Base-by-base conservation (phyloP, 1,139 yeast genomes). In the Arxiozyma bovina region DNA sequence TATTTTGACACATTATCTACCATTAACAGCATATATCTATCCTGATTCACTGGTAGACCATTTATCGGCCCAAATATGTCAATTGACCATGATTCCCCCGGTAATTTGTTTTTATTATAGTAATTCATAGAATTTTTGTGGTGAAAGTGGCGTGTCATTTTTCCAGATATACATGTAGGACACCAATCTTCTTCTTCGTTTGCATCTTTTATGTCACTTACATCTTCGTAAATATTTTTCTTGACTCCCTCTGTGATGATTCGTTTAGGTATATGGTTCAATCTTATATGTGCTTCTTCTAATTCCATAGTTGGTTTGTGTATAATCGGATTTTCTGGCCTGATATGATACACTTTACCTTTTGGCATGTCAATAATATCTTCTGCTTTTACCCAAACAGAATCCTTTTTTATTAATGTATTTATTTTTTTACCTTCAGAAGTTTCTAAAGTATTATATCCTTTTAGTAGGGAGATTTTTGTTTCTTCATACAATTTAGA, bases 71-170 rank as follows among this genome's bases (percentile, higher is more conserved):
- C 55, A 43, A 46, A 40, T 1, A 47, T 34, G 22, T 53, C 50
- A 8, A 50, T 15, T 7, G 50, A 38, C 55, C 55, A 53, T 6
- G 55, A 53, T 17, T 50, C 42, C 17, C 55, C 51, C 17, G 54
- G 50, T 23, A 20, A n/a, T 40, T 52, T 43, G 5, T 46, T 17
- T 21, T 27, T 40, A 4, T 46, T 25, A 30, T 52, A 47, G n/a
- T 52, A 42, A 20, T 54, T 54, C 54, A 52, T 54, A 22, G 53
- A 41, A 12, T 40, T 34, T 22, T 34, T 46, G 34, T 48, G 50
- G 42, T 54, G 56, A 30, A 38, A 42, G 8, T 40, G 41, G n/a
- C 44, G 23, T 20, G 45, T 48, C 34, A 27, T 38, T 45, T 52
- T 52, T 15, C 53, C 54, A 12, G 40, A 18, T 22, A 25, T 22